A percentile compares a stretch with the other conserved stretches of the same genome.
phyloP scores from a whole-genome alignment of 305 asterid genomes.

The Coffea humblotiana region DNA sequence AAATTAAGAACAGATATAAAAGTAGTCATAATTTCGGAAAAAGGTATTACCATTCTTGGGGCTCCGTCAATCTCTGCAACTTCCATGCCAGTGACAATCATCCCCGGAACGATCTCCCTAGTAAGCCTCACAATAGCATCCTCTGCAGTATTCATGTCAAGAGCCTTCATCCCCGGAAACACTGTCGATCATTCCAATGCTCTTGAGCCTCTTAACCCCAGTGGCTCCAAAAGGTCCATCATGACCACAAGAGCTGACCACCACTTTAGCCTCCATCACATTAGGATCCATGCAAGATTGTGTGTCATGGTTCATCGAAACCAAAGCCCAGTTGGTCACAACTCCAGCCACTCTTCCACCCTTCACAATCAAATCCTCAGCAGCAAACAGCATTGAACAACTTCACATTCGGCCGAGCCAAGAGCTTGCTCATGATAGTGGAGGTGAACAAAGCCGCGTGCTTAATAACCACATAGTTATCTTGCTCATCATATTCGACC shows the following conservation, averaged over 20 bases:
- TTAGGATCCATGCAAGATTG: constrained; percentile 99
- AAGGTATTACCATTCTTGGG: constrained; percentile 79
- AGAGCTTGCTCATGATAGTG: constrained; percentile 92
- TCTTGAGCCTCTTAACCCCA: constrained; percentile 85
- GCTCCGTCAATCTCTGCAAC: constrained; percentile 97
- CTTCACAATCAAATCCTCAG: constrained; percentile 89
- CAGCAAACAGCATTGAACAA: constrained; percentile 95
- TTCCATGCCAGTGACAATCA: constrained; percentile 99
- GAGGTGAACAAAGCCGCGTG: constrained; percentile 98
- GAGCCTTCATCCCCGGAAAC: constrained; percentile 97
- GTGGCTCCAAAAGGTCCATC: constrained; percentile 99
- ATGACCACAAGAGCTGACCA: constrained; percentile 96
- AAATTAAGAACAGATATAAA: not conserved
- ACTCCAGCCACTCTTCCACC: constrained; percentile 83
- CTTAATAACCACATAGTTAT: constrained; percentile 89
- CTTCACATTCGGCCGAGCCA: constrained; percentile 87
- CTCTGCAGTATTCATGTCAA: constrained; percentile 96
- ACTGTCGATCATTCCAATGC: constrained; percentile 91
- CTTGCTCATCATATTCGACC: constrained; percentile 81
- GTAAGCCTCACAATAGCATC: constrained; percentile 91
- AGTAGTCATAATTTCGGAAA: too few species aligned
- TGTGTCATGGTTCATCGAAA: constrained; percentile 96
- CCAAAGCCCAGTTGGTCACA: constrained; percentile 96
- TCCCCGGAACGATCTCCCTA: constrained; percentile 90
- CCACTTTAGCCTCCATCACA: constrained; percentile 90